Conservation (phyloP, 2,329 filamentous ascomycete species). For the Colletotrichum limetticola region DNA sequence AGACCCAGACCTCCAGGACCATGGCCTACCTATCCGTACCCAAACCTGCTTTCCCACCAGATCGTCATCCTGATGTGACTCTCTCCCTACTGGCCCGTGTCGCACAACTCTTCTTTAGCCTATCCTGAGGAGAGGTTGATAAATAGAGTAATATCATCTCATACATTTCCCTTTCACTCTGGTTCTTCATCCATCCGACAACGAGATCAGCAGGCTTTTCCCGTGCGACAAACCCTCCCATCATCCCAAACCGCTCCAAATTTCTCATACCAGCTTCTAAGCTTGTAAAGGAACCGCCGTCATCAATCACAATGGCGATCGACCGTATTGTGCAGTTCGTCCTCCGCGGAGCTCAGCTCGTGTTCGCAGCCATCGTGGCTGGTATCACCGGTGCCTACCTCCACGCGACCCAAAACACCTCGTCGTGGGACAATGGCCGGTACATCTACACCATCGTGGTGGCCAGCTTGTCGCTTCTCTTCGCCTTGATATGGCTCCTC, state of each 20-base stretch:
- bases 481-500: constrained; percentile 78
- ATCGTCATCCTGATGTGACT: constrained; percentile 25
- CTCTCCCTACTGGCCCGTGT: not conserved
- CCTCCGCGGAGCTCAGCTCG: constrained; percentile 63
- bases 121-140: constrained; percentile 16
- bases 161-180: not conserved
- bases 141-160: constrained; percentile 22
- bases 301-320: constrained; percentile 46
- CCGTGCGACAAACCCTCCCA: not conserved
- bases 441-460: constrained; percentile 82
- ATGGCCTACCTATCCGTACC: constrained; percentile 15
- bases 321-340: constrained; percentile 52
- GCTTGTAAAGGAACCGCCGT: not conserved
- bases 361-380: constrained; percentile 77
- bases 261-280: not conserved
- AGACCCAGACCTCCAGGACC: not conserved
- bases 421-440: constrained; percentile 67
- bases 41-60: constrained; percentile 31
- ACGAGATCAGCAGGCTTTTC: constrained; percentile 6
- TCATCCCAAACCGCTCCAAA: constrained; percentile 6
- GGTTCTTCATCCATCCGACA: not conserved
- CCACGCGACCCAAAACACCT: constrained; percentile 54
- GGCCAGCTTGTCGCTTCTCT: constrained; percentile 74
- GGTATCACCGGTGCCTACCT: constrained; percentile 77
- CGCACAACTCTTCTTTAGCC: constrained; percentile 1